Evolutionary conservation across 129 eudicot genomes (phyloP).

Genomic region (Rutidosis leptorrhynchoides): DNA sequence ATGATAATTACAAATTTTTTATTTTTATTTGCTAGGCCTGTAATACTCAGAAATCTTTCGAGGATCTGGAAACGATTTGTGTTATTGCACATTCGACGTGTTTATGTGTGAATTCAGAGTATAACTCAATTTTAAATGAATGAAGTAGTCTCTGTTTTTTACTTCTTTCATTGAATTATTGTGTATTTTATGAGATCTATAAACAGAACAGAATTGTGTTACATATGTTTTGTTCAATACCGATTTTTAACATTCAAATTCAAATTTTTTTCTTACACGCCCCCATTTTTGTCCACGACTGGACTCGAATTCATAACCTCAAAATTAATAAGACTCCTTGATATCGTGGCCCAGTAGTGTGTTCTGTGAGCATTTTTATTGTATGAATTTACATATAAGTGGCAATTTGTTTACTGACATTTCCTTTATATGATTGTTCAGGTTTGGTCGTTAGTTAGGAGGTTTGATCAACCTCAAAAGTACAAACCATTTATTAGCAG

Average conservation of each 20-base stretch:
- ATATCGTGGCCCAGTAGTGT: not conserved
- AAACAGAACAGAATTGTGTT: not conserved
- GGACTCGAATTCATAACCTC: too few species aligned
- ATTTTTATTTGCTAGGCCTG: not conserved
- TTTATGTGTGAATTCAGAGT: not conserved
- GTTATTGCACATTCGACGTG: not conserved
- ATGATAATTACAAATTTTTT: not conserved
- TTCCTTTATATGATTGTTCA: constrained; percentile 15
- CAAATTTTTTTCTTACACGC: not conserved
- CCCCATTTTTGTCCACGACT: too few species aligned
- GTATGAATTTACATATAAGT: not conserved
- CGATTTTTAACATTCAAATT: not conserved
- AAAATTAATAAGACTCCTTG: too few species aligned
- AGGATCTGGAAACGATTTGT: not conserved
- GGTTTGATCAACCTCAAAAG: constrained; percentile 80
- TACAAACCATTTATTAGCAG: constrained; percentile 77
- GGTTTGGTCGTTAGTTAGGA: constrained; percentile 82
- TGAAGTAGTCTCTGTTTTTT: not conserved
- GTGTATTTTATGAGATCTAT: not conserved
- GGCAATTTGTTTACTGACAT: not conserved
- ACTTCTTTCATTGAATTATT: not conserved
- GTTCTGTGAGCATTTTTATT: not conserved
- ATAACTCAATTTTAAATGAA: not conserved
- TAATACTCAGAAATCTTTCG: constrained; percentile 5
- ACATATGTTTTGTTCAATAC: not conserved